phyloP scores from a whole-genome alignment of 768 basidiomycete species.

The Suillus cothurnatus region DNA sequence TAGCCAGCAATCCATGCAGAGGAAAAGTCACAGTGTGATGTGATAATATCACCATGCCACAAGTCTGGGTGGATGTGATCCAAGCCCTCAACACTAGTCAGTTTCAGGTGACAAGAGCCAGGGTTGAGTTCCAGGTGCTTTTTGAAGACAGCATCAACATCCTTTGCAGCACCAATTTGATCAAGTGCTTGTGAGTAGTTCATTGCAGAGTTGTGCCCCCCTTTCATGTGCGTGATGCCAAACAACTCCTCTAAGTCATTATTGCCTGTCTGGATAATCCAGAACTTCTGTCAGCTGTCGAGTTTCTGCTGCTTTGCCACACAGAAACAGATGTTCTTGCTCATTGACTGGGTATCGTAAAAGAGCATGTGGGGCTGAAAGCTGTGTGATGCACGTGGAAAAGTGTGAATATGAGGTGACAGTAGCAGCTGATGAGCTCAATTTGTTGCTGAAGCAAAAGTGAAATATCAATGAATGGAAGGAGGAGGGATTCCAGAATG shows the following conservation, averaged over 20 bases:
- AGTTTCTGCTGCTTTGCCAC: constrained; percentile 20
- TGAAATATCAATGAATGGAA: constrained; percentile 25
- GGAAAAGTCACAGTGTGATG: neutral
- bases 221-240: constrained; percentile 25
- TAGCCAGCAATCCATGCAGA: neutral
- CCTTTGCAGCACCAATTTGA: constrained; percentile 15
- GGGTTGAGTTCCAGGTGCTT: constrained; percentile 23
- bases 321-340: constrained; percentile 23
- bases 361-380: constrained; percentile 33
- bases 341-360: constrained; percentile 31
- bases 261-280: constrained; percentile 28
- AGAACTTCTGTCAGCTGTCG: constrained; percentile 13
- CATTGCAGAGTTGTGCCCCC: constrained; percentile 15
- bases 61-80: constrained; percentile 16
- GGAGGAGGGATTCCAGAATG: constrained; percentile 18
- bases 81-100: constrained; percentile 3
- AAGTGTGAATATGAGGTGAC: constrained; percentile 27
- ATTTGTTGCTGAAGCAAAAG: constrained; percentile 32
- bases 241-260: constrained; percentile 34
- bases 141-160: constrained; percentile 22
- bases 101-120: constrained; percentile 20
- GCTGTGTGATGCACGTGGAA: constrained; percentile 19
- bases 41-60: neutral
- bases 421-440: constrained; percentile 23
- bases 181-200: constrained; percentile 9